Percentiles rank a stretch among this genome's conserved stretches.
These are phyloP conservation scores for Pisolithus thermaeus DNA, from an alignment of 1,284 basidiomycete species.

Conservation along the genomic window DNA sequence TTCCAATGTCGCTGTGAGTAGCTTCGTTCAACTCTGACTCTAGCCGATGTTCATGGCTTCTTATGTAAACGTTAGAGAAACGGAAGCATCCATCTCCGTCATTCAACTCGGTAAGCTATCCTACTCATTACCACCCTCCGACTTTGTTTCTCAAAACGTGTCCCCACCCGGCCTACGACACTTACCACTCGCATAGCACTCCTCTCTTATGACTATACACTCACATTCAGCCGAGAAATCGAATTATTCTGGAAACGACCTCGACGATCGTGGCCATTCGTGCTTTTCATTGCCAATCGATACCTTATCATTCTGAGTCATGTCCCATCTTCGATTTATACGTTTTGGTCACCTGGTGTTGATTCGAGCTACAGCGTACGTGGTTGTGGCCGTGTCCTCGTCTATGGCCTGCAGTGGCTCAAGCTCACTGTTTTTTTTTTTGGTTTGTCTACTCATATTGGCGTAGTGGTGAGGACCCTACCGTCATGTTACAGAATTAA, in stretches of 20 bases:
- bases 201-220: constrained; percentile 35
- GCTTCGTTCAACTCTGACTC: too few relatives aligned
- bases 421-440: too few relatives aligned
- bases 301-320: constrained; percentile 30
- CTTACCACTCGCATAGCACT: constrained; percentile 21
- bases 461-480: background rate
- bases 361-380: constrained; percentile 1
- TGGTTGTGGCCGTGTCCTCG: background rate
- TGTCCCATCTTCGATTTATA: background rate
- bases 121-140: background rate
- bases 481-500: too few relatives aligned
- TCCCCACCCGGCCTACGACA: too few relatives aligned
- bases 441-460: background rate
- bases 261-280: constrained; percentile 24
- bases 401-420: too few relatives aligned
- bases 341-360: background rate
- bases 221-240: constrained; percentile 32
- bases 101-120: background rate
- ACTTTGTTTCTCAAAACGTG: background rate
- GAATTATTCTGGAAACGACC: constrained; percentile 30
- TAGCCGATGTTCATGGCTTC: too few relatives aligned
- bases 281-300: constrained; percentile 35
- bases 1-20: background rate
- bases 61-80: background rate
- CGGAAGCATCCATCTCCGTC: background rate